A percentile compares a stretch with the other conserved stretches of the same genome.
Conservation (phyloP, 2,329 filamentous ascomycete species). For the Penicillium glabrum region DNA sequence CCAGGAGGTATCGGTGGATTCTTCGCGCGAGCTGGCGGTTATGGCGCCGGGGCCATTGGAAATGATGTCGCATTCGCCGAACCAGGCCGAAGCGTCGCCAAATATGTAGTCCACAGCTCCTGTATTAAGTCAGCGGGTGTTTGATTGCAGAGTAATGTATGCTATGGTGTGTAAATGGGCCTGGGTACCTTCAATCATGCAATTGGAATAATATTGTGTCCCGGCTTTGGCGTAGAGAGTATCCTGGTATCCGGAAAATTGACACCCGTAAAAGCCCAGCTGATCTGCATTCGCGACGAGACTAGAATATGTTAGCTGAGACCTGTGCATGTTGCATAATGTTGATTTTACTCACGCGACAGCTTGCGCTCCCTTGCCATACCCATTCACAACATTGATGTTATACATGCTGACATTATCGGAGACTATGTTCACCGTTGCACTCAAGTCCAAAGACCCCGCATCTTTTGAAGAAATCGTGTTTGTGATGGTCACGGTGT, state of each 20-base stretch:
- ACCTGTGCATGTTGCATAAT: background rate
- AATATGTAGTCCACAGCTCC: constrained; percentile 40
- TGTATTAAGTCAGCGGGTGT: constrained; percentile 2
- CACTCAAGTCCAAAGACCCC: constrained; percentile 31
- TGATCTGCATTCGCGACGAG: constrained; percentile 30
- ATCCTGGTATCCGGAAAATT: constrained; percentile 37
- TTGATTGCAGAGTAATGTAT: background rate
- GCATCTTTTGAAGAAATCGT: constrained; percentile 31
- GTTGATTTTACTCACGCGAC: constrained; percentile 27
- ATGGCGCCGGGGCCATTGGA: constrained; percentile 33
- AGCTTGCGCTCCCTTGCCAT: constrained; percentile 34
- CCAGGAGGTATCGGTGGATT: constrained; percentile 25
- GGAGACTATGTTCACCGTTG: constrained; percentile 31
- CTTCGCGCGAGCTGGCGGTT: constrained; percentile 32
- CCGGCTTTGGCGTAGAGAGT: constrained; percentile 36
- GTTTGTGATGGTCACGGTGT: constrained; percentile 34
- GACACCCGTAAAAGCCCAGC: constrained; percentile 37
- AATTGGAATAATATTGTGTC: constrained; percentile 36
- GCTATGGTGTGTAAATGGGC: background rate
- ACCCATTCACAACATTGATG: constrained; percentile 37
- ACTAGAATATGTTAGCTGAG: constrained; percentile 4
- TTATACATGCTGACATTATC: constrained; percentile 36
- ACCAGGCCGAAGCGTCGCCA: constrained; percentile 31
- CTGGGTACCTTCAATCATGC: constrained; percentile 28
- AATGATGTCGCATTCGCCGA: constrained; percentile 32